A percentile compares a stretch with the other conserved stretches of the same genome.
Conservation (phyloP, 208 protist species). For the Leishmania braziliensis region DNA sequence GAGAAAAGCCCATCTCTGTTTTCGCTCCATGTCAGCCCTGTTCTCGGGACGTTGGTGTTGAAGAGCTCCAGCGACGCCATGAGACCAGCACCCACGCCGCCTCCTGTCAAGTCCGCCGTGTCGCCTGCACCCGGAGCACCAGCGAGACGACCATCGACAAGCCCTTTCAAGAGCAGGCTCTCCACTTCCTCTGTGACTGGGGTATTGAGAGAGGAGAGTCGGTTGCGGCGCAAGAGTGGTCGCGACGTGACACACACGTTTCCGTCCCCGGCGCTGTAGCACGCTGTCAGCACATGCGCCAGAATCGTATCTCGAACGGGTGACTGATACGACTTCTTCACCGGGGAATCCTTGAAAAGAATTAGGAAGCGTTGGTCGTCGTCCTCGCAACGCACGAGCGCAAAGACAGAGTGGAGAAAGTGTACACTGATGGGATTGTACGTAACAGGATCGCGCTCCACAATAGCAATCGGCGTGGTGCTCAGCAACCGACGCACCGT, state of each 20-base stretch:
- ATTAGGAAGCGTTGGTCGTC: slow-evolving; percentile 88
- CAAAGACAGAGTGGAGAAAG: slow-evolving; percentile 68
- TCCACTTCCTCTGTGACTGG: slow-evolving; percentile 84
- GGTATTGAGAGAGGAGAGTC: slow-evolving; percentile 57
- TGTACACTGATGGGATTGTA: slow-evolving; percentile 82
- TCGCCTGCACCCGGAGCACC: background rate
- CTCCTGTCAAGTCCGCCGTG: background rate
- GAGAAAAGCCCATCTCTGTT: slow-evolving; percentile 91
- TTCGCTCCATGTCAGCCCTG: slow-evolving; percentile 84
- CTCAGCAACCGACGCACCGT: slow-evolving; percentile 72
- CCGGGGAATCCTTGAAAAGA: slow-evolving; percentile 69
- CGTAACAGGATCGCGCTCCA: slow-evolving; percentile 86
- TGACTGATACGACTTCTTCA: slow-evolving; percentile 81
- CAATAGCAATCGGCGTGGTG: slow-evolving; percentile 69
- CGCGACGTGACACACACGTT: slow-evolving; percentile 66
- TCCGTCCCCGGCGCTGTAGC: slow-evolving; percentile 68
- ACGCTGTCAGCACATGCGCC: slow-evolving; percentile 82
- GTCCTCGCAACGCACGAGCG: slow-evolving; percentile 77
- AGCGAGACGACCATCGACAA: slow-evolving; percentile 42
- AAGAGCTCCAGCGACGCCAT: slow-evolving; percentile 68
- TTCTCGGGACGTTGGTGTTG: slow-evolving; percentile 88
- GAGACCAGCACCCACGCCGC: slow-evolving; percentile 12
- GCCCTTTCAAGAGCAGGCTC: slow-evolving; percentile 71
- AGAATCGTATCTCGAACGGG: slow-evolving; percentile 85
- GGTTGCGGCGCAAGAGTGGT: slow-evolving; percentile 61